Evolutionary conservation across 768 basidiomycete species (phyloP), one percentile per base, ranked within the genome.

Genomic region (Candolleomyces eurysporus): DNA sequence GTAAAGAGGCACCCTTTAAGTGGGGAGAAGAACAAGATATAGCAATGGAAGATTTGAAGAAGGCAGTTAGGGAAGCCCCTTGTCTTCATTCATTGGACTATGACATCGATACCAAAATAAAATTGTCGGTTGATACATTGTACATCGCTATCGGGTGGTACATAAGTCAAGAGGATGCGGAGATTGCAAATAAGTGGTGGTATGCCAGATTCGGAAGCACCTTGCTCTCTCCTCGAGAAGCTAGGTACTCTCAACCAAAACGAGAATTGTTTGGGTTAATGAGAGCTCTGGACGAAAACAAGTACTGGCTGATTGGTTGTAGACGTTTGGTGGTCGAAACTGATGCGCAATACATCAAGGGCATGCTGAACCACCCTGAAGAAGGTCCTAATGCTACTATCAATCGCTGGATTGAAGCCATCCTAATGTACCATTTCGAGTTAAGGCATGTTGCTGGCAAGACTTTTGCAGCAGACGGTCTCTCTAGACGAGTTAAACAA

Each of bases 211-310:
- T 26, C 26, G 68, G 76, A 0, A 81, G 76, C 0, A 75, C 80
- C 1, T 66, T 71, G 0, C 69, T 78, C n/a, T 79, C 78, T 31
- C 69, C 71, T 0, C 63, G 68, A 0, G 71, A 76, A 61, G 30
- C 67, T 0, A 51, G 65, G 0, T 75, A 69, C 50, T 72, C 48
- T 10, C 52, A 53, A 19, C 52, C 52, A 17, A 53, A 53, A 30
- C 3, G 52, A 30, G 52, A 53, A 6, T 6, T 53, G 1, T 53
- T 53, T 7, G 52, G 52, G 1, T 31, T 53, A 19, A 53, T 53
- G 52, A 22, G 52, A 6, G 26, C 26, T 19, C 7, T 53, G 30
- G 13, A 53, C 11, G 52, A 53, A 6, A 53, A 53, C 19, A 30
- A 31, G n/a, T 53, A 26, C 36, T 53, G 52, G 52, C 30, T 53